Evolutionary conservation across 139 green algal species (phyloP), one percentile per base, ranked within the genome.

Genomic region (Tetraselmis striata): DNA sequence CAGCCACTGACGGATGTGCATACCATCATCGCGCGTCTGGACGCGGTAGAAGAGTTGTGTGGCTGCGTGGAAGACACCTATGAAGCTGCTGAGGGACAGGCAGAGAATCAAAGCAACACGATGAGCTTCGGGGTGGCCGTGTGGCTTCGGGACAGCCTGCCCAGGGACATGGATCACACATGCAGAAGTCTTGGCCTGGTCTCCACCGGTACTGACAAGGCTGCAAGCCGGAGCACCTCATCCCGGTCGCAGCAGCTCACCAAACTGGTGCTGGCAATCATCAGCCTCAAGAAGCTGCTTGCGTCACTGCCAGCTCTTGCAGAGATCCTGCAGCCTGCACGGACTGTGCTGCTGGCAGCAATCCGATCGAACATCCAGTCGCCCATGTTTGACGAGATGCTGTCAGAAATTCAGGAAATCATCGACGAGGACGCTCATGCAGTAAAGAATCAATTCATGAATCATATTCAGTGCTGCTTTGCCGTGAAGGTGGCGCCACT

Each of bases 1-100:
- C 79, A 83, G 31, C 79, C 79, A 28, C 79, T 83, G 58, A 32
- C 18, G 2, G 79, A 79, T 45, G 28, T 5, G 26, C 25, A 11
- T 2, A n/a, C 45, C 45, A 67, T 67, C 18, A 67, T 67, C 11
- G 45, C 45, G 45, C 45, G 45, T 18, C 45, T 67, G 18, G 45
- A 67, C 45, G 45, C 45, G 5, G 45, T 67, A 18, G 45, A 67
- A 18, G 45, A 67, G 45, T 18, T 67, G 45, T 67, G 11, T 67
- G 45, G 45, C 18, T 67, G 45, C 45, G 45, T 67, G 45, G 45
- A 67, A 18, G n/a, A n/a, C n/a, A n/a, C n/a, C n/a, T n/a, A n/a
- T n/a, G n/a, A n/a, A n/a, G n/a, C n/a, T n/a, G n/a, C n/a, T n/a
- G n/a, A n/a, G n/a, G n/a, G n/a, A n/a, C n/a, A n/a, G n/a, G n/a